Evolutionary conservation across 257 asterid species (phyloP), one percentile per base, ranked within the genome.

Genomic region (Solanum sparsipilum): DNA sequence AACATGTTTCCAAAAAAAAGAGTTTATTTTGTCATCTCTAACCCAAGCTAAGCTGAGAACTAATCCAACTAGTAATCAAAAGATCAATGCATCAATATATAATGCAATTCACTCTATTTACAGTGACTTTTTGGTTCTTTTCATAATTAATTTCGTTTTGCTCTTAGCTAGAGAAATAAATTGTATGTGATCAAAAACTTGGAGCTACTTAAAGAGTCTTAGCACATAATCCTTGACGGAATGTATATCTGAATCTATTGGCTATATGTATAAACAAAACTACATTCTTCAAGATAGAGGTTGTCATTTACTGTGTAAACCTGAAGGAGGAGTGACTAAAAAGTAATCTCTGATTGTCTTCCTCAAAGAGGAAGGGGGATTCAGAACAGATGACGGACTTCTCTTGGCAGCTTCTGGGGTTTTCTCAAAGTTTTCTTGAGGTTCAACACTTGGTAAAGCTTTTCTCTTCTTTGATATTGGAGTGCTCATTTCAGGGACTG

Each of bases 351-450:
- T 87, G 89, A 97, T 97, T 73, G 99, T 96, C 91, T 90, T 95
- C 88, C 92, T 95, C 90, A 91, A 72, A 3, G 99, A 96, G 87
- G 98, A 94, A 89, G 98, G 99, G 52, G 97, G 98, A 81, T 92
- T 94, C 76, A 96, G 93, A 88, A 97, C 98, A 68, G 99, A 97
- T 31, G 94, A 93, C 88, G 99, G 99, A 94, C 99, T 97, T 72
- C 46, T 83, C 25, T 31, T 86, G 86, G 92, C 91, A 86, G 93
- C 89, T 90, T 94, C 96, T 36, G 98, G 98, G 48, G 94, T 91
- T 88, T 89, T 90, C 70, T 92, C 92, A 32, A 92, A 31, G 68
- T 86, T 87, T 41, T 92, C 93, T 85, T 89, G 87, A 23, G 68
- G 93, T 83, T 90, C 95, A 83, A 91, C 87, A 87, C 84, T 85